Evolutionary conservation across 768 basidiomycete genomes (phyloP).

Genomic region (Tulasnella sp.): DNA sequence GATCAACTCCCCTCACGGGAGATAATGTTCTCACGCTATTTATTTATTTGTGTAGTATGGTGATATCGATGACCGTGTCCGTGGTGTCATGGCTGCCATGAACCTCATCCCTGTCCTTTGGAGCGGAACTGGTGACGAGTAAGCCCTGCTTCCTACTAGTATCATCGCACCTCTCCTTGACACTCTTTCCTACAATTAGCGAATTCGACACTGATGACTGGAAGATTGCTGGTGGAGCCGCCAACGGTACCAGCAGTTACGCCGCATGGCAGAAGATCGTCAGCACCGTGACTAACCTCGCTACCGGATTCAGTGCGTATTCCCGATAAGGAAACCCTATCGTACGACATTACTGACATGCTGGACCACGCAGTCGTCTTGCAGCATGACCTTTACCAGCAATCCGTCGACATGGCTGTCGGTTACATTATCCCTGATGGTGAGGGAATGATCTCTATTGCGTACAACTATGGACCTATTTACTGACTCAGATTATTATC

Average conservation of each 20-base stretch:
- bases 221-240: slow-evolving; percentile 71
- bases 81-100: slow-evolving; percentile 84
- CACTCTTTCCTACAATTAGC: slow-evolving; percentile 25
- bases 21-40: too few relatives aligned
- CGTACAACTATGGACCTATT: slow-evolving; percentile 22
- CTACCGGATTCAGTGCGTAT: slow-evolving; percentile 44
- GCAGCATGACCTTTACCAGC: slow-evolving; percentile 68
- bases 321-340: too few relatives aligned
- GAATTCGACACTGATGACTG: slow-evolving; percentile 76
- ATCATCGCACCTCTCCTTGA: background rate
- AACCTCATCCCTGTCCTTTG: slow-evolving; percentile 85
- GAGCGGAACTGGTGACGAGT: slow-evolving; percentile 27
- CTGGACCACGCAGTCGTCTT: too few relatives aligned
- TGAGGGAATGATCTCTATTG: slow-evolving; percentile 24
- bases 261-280: slow-evolving; percentile 67
- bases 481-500: slow-evolving; percentile 27
- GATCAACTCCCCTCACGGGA: background rate
- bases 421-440: slow-evolving; percentile 36
- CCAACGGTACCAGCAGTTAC: slow-evolving; percentile 53
- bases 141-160: background rate
- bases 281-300: slow-evolving; percentile 43
- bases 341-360: too few relatives aligned
- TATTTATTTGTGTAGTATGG: slow-evolving; percentile 36
- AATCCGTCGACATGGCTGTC: slow-evolving; percentile 38
- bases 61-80: slow-evolving; percentile 88